Evolutionary conservation across 78 protist genomes (phyloP).

Genomic region (Mastigamoeba balamuthi): DNA sequence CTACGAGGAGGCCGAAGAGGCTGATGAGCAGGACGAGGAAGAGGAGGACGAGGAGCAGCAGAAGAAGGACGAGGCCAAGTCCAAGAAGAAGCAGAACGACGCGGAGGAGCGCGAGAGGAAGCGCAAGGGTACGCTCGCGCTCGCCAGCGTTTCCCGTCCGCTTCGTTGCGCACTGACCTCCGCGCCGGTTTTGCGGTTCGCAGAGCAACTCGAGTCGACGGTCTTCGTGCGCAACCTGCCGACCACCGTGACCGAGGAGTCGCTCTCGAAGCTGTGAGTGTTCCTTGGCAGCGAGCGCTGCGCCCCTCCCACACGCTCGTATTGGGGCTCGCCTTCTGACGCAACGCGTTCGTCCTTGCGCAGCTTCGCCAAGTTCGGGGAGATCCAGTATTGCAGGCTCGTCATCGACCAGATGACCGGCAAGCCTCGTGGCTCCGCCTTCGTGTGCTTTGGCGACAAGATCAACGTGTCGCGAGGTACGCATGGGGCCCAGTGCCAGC

Average conservation of each 20-base stretch:
- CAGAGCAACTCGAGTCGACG: not conserved
- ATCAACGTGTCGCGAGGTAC: too few relatives aligned
- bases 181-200: not conserved
- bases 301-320: not conserved
- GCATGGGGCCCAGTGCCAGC: not conserved
- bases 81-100: not conserved
- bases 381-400: not conserved
- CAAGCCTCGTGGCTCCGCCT: not conserved
- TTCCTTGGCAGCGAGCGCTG: not conserved
- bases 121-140: not conserved
- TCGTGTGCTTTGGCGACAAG: not conserved
- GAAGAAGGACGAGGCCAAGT: not conserved
- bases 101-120: not conserved
- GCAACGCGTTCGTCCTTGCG: too few relatives aligned
- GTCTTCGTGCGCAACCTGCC: not conserved
- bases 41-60: not conserved
- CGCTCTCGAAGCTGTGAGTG: too few relatives aligned
- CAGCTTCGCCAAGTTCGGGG: not conserved
- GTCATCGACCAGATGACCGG: not conserved
- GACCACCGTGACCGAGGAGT: not conserved
- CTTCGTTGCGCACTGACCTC: not conserved
- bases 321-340: not conserved
- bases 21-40: not conserved
- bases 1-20: too few relatives aligned
- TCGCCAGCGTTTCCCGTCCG: too few relatives aligned